phyloP scores from a whole-genome alignment of 192 early-diverging fungal genomes.

The Coemansia sp. region DNA sequence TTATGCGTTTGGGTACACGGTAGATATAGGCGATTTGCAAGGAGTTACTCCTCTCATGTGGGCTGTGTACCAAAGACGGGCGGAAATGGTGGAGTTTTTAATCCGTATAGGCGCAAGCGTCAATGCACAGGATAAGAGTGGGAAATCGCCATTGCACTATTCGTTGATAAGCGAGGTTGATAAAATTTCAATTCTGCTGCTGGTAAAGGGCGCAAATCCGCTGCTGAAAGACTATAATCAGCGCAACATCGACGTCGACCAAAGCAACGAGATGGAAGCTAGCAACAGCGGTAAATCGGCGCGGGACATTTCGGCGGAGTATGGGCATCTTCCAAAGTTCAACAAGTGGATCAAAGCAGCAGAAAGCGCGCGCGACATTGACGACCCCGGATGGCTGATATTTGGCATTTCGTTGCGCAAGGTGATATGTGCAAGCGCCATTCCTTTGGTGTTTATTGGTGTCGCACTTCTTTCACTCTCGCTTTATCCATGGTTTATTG shows the following conservation, averaged over 20 bases:
- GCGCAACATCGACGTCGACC: conserved; percentile 1
- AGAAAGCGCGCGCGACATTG: conserved; percentile 20
- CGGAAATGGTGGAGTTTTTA: conserved; percentile 67
- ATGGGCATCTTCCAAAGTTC: conserved; percentile 50
- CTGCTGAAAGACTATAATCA: conserved; percentile 56
- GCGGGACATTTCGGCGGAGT: conserved; percentile 75
- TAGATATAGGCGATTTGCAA: conserved; percentile 69
- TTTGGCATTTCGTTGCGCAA: conserved; percentile 40
- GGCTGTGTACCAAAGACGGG: conserved; percentile 87
- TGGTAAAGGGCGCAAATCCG: conserved; percentile 72
- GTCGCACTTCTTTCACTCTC: conserved; percentile 60
- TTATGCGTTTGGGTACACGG: conserved; percentile 58
- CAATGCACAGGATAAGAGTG: conserved; percentile 65
- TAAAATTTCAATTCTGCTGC: conserved; percentile 61
- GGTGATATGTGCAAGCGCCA: conserved; percentile 66
- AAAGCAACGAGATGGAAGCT: conserved; percentile 7
- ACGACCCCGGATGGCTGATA: conserved; percentile 19
- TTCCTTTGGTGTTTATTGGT: conserved; percentile 69
- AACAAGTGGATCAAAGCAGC: conserved; percentile 30
- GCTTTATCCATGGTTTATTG: conserved; percentile 75
- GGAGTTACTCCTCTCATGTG: conserved; percentile 93
- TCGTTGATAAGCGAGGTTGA: conserved; percentile 68
- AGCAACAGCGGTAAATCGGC: conserved; percentile 69
- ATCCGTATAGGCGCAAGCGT: conserved; percentile 70
- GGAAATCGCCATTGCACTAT: conserved; percentile 90